Base-by-base conservation (phyloP, 2,329 filamentous ascomycete species). In the Hawksworthiomyces lignivorus region DNA sequence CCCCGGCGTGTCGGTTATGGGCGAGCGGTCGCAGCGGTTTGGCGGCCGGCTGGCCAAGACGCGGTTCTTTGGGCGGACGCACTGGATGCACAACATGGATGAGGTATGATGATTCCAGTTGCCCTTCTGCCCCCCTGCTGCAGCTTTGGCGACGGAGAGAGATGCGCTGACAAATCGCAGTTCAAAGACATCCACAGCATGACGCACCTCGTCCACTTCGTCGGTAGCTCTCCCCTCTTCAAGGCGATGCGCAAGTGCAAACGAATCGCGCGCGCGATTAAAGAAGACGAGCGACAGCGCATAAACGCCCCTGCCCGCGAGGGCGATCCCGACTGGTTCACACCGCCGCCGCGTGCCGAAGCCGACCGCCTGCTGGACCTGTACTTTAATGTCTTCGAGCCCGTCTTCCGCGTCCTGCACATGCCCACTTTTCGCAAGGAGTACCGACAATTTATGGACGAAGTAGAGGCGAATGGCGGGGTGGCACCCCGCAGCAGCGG, bases 341-440 rank as follows among this genome's bases (percentile, higher is more conserved):
- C 65, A n/a, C 63, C 65, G 0, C 42, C 55, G 1, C 40, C 56
- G 1, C 55, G 60, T 14, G 54, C 56, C 0, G 47, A 74, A 1
- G 65, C 69, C 0, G 73, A 78, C 46, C 56, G 65, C 36, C 62
- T 78, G 1, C 58, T 77, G 12, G 62, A 70, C 14, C 56, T 63
- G 14, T 78, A 78, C 56, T 57, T 81, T 18, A 61, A 70, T 35
- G 68, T 68, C 1, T 67, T 73, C 32, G 75, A 80, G 50, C 67
- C 68, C 1, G 65, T 69, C 14, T 63, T 70, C 42, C 68, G 76
- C 3, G 63, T 80, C 18, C 47, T 80, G 20, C 69, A 80, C 52
- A 52, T 73, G 2, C 73, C 74, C 0, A 70, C 67, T 0, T 79
- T 80, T 46, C 57, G 63, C 22, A 59, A 59, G 5, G 69, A 76